Evolutionary conservation across 106 monocot species (phyloP), one percentile per base, ranked within the genome.

Genomic region (Chionographis japonica): DNA sequence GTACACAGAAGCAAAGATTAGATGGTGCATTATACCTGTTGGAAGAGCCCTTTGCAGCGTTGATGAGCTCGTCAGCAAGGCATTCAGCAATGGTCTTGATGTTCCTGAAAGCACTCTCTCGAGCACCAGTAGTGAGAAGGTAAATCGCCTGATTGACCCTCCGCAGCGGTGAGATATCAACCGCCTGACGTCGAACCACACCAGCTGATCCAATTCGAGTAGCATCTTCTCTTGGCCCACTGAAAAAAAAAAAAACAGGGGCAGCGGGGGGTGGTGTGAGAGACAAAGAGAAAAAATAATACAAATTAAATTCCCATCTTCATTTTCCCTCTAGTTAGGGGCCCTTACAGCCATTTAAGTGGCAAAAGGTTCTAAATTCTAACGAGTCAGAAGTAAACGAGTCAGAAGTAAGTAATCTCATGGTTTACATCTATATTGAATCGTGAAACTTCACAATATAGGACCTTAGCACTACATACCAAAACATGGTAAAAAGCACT

Each of bases 161-260:
- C 74, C 79, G 74, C 56, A 80, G 41, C 3, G 74, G 80, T 2
- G 80, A 80, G 58, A 80, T 74, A 70, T 80, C 80, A 50, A 80
- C 80, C 0, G 80, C 80, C 64, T 80, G 80, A 14, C 80, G 61
- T 18, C 79, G 52, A 15, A 80, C 79, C 0, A 80, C 79, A 74
- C 74, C 79, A 58, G 79, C 79, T 4, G 79, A 80, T n/a, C 79
- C 79, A 59, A 80, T 80, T 12, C 79, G 54, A 13, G 79, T 80
- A n/a, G 79, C 79, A 70, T 80, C 79, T 69, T 80, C 79, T 46
- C 79, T 74, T 20, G 79, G 79, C 39, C 79, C 79, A 70, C 79
- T 80, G 61, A 19, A 27, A 27, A 27, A 27, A 27, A 27, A 27
- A 27, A 27, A 27, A 27, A 27, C 27, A 27, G 27, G 27, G 27